phyloP scores from a whole-genome alignment of 2,329 filamentous ascomycete genomes.

The Sarocladiaceae sp. region DNA sequence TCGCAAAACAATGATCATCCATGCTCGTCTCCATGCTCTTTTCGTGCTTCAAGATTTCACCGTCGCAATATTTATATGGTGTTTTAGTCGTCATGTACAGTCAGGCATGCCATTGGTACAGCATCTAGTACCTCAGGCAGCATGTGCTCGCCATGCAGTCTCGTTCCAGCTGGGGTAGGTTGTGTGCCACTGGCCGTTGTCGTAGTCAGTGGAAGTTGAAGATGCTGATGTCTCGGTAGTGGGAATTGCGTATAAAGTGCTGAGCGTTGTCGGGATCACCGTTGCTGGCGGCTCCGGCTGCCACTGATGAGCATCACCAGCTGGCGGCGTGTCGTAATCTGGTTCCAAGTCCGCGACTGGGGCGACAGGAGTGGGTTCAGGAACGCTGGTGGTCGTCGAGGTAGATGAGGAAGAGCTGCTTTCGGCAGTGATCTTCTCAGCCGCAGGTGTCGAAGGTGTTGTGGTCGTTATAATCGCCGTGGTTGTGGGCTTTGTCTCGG shows the following conservation, averaged over 20 bases:
- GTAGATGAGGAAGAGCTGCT: constrained; percentile 11
- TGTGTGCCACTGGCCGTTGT: constrained; percentile 41
- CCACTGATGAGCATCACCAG: neutral
- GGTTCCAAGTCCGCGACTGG: neutral
- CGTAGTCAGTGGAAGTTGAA: constrained; percentile 24
- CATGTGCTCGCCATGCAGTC: constrained; percentile 18
- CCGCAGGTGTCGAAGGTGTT: constrained; percentile 11
- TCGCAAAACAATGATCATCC: no score
- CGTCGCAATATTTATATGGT: no score
- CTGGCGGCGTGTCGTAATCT: neutral
- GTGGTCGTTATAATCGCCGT: neutral
- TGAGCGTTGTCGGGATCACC: neutral
- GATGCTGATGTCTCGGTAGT: neutral
- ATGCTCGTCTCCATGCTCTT: no score
- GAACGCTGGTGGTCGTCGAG: constrained; percentile 2
- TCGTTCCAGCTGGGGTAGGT: constrained; percentile 38
- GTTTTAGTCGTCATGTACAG: no score
- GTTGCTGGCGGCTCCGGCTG: neutral
- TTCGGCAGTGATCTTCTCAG: constrained; percentile 12
- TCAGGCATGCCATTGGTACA: no score
- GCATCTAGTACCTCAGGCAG: neutral
- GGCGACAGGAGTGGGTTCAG: neutral
- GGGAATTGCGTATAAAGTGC: neutral
- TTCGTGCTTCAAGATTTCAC: no score
- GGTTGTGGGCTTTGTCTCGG: neutral